These are phyloP conservation scores for Fusarium dlaminii DNA, from an alignment of 2,329 filamentous ascomycete genomes.

Conservation along the genomic window DNA sequence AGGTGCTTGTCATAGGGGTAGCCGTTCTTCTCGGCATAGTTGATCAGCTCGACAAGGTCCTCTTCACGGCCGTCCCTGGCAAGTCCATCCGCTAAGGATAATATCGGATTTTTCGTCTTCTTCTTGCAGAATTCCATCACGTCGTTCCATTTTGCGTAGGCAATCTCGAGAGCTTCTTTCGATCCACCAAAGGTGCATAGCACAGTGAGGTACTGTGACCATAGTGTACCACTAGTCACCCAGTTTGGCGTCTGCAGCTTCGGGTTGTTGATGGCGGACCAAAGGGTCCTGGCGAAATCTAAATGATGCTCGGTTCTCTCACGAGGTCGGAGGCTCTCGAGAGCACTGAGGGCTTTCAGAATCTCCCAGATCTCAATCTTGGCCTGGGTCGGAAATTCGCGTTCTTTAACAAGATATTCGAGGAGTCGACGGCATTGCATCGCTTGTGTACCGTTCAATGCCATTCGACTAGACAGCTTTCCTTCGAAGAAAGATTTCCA, in stretches of 20 bases:
- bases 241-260: conserved; percentile 27
- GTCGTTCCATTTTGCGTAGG: conserved; percentile 48
- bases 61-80: conserved; percentile 66
- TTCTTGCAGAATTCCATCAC: conserved; percentile 33
- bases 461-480: conserved; percentile 58
- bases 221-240: conserved; percentile 36
- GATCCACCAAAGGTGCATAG: conserved; percentile 65
- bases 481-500: conserved; percentile 71
- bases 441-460: conserved; percentile 74
- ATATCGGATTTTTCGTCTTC: conserved; percentile 38
- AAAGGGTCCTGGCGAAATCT: conserved; percentile 57
- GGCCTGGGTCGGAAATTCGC: conserved; percentile 7
- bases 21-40: conserved; percentile 60
- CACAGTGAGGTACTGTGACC: conserved; percentile 49
- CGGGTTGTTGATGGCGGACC: conserved; percentile 43
- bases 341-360: conserved; percentile 55
- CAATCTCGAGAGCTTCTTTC: conserved; percentile 59
- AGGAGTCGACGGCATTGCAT: conserved; percentile 65
- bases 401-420: conserved; percentile 61
- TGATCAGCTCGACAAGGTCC: conserved; percentile 65
- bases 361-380: conserved; percentile 48
- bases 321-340: conserved; percentile 53
- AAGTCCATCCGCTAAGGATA: conserved; percentile 62
- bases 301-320: conserved; percentile 58
- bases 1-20: conserved; percentile 56